These are phyloP conservation scores for Coemansia sp. DNA, from an alignment of 192 early-diverging fungal genomes.

Conservation along the genomic window DNA sequence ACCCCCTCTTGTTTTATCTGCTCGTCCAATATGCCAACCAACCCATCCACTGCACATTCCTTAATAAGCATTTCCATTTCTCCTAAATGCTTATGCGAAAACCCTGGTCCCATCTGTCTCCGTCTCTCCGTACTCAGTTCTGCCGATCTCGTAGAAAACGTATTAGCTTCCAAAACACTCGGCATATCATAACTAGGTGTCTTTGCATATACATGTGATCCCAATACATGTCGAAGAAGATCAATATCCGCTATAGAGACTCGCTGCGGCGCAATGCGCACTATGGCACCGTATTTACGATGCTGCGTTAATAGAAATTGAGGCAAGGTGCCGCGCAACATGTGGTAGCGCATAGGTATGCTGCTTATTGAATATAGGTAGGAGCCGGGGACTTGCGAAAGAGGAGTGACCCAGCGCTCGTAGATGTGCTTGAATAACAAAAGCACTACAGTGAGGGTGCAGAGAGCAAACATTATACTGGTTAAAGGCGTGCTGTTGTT, in stretches of 20 bases:
- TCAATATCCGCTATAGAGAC: conserved; percentile 33
- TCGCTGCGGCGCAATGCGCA: conserved; percentile 46
- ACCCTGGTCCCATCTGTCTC: conserved; percentile 40
- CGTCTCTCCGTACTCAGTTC: conserved; percentile 36
- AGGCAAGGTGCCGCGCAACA: conserved; percentile 46
- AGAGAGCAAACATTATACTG: conserved; percentile 36
- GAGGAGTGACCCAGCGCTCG: conserved; percentile 52
- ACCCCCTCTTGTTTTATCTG: neutral
- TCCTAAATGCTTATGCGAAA: conserved; percentile 34
- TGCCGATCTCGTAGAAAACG: conserved; percentile 38
- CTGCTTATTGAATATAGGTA: conserved; percentile 34
- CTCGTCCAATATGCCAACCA: conserved; percentile 19
- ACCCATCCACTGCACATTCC: conserved; percentile 13
- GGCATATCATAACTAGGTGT: conserved; percentile 41
- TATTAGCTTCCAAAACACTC: conserved; percentile 21
- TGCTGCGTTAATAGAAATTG: conserved; percentile 22
- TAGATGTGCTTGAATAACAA: conserved; percentile 45
- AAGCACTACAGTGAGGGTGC: conserved; percentile 23
- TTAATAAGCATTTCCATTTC: conserved; percentile 31
- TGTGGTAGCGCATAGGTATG: conserved; percentile 50
- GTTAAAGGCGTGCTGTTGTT: conserved; percentile 24
- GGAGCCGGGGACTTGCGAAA: conserved; percentile 28
- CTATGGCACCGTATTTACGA: conserved; percentile 28
- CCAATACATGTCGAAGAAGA: conserved; percentile 30
- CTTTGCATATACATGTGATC: conserved; percentile 34